Conservation (phyloP, 2,329 filamentous ascomycete species). For the Pseudopyrenochaeta lycopersici region DNA sequence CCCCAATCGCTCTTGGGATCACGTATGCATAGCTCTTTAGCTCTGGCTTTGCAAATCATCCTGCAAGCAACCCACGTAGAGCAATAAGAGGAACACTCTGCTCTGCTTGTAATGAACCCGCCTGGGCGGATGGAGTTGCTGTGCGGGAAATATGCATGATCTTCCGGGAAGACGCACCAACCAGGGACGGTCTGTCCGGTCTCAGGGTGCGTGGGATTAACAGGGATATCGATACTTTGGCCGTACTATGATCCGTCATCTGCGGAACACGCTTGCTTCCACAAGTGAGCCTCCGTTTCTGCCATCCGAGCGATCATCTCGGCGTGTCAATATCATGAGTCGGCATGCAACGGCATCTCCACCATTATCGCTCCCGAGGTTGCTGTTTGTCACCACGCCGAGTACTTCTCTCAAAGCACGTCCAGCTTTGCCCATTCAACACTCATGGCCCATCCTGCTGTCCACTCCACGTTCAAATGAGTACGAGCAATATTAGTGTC, state of each 20-base stretch:
- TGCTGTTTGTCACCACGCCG: slow-evolving; percentile 11
- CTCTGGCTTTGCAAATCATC: slow-evolving; percentile 28
- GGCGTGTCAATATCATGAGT: slow-evolving; percentile 29
- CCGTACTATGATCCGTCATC: slow-evolving; percentile 31
- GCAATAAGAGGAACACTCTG: background rate
- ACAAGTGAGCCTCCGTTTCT: slow-evolving; percentile 27
- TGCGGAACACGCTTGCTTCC: slow-evolving; percentile 38
- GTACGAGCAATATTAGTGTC: background rate
- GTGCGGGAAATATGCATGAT: slow-evolving; percentile 44
- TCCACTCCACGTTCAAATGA: background rate
- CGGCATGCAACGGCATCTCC: slow-evolving; percentile 35
- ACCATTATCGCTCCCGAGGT: slow-evolving; percentile 21
- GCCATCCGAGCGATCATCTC: slow-evolving; percentile 39
- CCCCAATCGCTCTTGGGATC: background rate
- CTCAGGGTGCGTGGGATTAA: slow-evolving; percentile 33
- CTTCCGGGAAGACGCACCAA: slow-evolving; percentile 40
- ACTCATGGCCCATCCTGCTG: background rate
- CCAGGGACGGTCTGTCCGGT: slow-evolving; percentile 25
- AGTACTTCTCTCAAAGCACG: background rate
- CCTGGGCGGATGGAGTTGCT: slow-evolving; percentile 29
- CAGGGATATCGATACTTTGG: slow-evolving; percentile 41
- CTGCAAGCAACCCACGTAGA: background rate
- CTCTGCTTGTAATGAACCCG: slow-evolving; percentile 11
- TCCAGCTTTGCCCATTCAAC: background rate
- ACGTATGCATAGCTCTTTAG: slow-evolving; percentile 4